These are phyloP conservation scores for Xanthoparmelia taractica DNA, from an alignment of 495 filamentous ascomycete genomes.

Conservation along the genomic window DNA sequence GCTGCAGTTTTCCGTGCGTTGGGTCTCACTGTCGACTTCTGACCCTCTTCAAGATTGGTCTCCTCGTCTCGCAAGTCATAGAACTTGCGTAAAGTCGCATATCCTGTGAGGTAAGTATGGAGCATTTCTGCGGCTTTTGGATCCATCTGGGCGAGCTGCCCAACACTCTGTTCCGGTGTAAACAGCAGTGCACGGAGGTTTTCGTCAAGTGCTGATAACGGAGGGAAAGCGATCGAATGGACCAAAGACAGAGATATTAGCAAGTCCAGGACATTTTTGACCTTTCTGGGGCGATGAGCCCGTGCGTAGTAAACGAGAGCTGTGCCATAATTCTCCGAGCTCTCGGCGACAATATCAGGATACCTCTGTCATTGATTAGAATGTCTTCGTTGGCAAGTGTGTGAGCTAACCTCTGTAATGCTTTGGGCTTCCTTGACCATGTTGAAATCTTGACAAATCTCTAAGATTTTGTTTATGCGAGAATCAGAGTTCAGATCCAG, in stretches of 20 bases:
- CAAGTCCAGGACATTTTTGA: slow-evolving; percentile 74
- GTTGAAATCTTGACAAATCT: slow-evolving; percentile 58
- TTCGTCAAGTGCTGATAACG: slow-evolving; percentile 56
- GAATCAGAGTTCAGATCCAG: slow-evolving; percentile 55
- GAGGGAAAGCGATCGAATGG: slow-evolving; percentile 71
- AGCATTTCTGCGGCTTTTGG: slow-evolving; percentile 71
- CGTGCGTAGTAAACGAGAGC: slow-evolving; percentile 82
- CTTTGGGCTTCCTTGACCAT: slow-evolving; percentile 63
- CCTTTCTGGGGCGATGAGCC: slow-evolving; percentile 62
- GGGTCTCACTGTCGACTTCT: slow-evolving; percentile 38
- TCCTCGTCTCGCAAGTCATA: slow-evolving; percentile 76
- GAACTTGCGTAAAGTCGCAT: slow-evolving; percentile 78
- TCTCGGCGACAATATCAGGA: slow-evolving; percentile 59
- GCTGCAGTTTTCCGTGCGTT: slow-evolving; percentile 57
- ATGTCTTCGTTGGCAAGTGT: slow-evolving; percentile 8
- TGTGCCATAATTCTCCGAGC: slow-evolving; percentile 65
- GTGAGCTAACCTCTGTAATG: slow-evolving; percentile 61
- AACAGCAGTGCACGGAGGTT: slow-evolving; percentile 57
- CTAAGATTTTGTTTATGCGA: slow-evolving; percentile 68
- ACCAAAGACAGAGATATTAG: slow-evolving; percentile 79
- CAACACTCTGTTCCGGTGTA: slow-evolving; percentile 57
- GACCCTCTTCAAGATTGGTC: slow-evolving; percentile 33
- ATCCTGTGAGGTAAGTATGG: slow-evolving; percentile 77
- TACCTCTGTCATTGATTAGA: slow-evolving; percentile 50
- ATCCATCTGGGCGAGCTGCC: slow-evolving; percentile 56